Evolutionary conservation across 2,329 filamentous ascomycete genomes (phyloP).

Genomic region (Aspergillus sp.): DNA sequence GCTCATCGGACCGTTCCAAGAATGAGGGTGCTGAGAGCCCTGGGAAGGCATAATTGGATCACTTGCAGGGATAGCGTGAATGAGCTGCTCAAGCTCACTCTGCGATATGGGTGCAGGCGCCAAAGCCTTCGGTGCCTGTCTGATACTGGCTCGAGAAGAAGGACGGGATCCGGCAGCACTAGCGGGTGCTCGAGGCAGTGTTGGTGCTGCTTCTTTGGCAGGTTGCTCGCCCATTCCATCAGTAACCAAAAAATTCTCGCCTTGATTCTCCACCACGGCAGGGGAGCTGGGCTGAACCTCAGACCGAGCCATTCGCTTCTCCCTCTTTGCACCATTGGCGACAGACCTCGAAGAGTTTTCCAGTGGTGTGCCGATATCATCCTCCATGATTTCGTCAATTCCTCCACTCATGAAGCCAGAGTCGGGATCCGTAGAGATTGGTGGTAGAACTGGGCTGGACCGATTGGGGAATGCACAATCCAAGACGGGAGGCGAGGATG

Average conservation of each 20-base stretch:
- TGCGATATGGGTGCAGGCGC: slow-evolving; percentile 33
- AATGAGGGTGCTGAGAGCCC: slow-evolving; percentile 34
- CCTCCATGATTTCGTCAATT: slow-evolving; percentile 64
- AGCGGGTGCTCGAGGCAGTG: slow-evolving; percentile 21
- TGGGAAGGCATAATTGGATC: slow-evolving; percentile 41
- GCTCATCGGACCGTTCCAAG: slow-evolving; percentile 41
- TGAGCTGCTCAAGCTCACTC: slow-evolving; percentile 27
- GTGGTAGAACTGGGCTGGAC: slow-evolving; percentile 74
- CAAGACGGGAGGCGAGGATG: slow-evolving; percentile 83
- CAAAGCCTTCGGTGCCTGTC: slow-evolving; percentile 31
- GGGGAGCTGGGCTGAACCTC: slow-evolving; percentile 23
- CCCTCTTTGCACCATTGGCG: slow-evolving; percentile 12
- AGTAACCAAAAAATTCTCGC: slow-evolving; percentile 14
- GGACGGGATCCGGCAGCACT: slow-evolving; percentile 30
- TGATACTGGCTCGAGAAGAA: slow-evolving; percentile 31
- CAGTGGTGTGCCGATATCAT: slow-evolving; percentile 40
- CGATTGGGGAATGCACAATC: slow-evolving; percentile 59
- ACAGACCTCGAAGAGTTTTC: slow-evolving; percentile 16
- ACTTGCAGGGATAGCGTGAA: slow-evolving; percentile 41
- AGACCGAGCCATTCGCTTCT: slow-evolving; percentile 18
- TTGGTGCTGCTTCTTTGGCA: slow-evolving; percentile 14
- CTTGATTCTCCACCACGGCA: slow-evolving; percentile 14
- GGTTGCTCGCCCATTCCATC: slow-evolving; percentile 14
- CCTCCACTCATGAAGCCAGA: slow-evolving; percentile 84
- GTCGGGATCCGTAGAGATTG: slow-evolving; percentile 55